Conservation (phyloP, 768 basidiomycete genomes). For the Chlorophyllum brunneum region DNA sequence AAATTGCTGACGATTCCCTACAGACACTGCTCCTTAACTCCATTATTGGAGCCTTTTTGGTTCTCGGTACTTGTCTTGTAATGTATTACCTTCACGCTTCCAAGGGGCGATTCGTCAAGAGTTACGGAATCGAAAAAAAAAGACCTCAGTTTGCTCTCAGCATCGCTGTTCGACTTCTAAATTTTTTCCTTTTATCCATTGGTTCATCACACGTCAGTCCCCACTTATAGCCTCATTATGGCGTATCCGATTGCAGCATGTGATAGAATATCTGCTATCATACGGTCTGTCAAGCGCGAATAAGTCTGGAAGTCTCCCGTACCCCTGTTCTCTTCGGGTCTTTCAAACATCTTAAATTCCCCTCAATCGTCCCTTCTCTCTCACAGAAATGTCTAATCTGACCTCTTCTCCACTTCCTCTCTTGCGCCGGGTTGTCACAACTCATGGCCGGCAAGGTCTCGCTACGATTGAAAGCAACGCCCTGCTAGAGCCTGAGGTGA, state of each 20-base stretch:
- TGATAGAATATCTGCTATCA: slow-evolving; percentile 6
- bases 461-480: slow-evolving; percentile 37
- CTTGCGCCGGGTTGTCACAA: slow-evolving; percentile 49
- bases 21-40: slow-evolving; percentile 40
- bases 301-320: slow-evolving; percentile 4
- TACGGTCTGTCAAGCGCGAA: slow-evolving; percentile 1
- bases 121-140: slow-evolving; percentile 5
- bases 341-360: slow-evolving; percentile 6
- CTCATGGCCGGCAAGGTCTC: slow-evolving; percentile 39
- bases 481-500: slow-evolving; percentile 26
- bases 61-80: slow-evolving; percentile 10
- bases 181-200: slow-evolving; percentile 6
- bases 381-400: slow-evolving; percentile 24
- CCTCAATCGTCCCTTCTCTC: slow-evolving; percentile 7
- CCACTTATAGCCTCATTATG: slow-evolving; percentile 1
- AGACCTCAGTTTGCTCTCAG: slow-evolving; percentile 4
- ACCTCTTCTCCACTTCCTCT: slow-evolving; percentile 26
- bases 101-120: not conserved
- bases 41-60: not conserved
- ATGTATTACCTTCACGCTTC: slow-evolving; percentile 5
- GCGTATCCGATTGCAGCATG: not conserved
- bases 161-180: not conserved
- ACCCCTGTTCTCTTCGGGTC: slow-evolving; percentile 2
- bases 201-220: slow-evolving; percentile 5
- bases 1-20: not conserved